phyloP scores from a whole-genome alignment of 768 basidiomycete genomes.

The Cystobasidium ongulense region DNA sequence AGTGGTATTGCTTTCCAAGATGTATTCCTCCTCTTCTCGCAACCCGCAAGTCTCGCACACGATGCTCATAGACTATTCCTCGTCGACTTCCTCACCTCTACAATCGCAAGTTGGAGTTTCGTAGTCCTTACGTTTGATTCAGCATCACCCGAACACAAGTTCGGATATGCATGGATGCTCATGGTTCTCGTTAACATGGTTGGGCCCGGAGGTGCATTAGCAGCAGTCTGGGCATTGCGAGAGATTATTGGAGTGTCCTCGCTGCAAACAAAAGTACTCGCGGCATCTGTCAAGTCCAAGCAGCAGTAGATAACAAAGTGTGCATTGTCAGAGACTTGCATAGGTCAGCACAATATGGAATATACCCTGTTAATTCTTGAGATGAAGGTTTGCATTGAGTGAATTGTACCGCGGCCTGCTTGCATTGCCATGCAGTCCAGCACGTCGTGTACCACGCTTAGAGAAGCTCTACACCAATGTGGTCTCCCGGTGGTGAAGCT shows the following conservation, averaged over 20 bases:
- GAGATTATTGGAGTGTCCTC: constrained; percentile 9
- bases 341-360: no score
- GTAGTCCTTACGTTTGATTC: constrained; percentile 7
- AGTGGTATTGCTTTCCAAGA: constrained; percentile 27
- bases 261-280: neutral
- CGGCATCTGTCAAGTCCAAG: neutral
- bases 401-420: no score
- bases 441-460: no score
- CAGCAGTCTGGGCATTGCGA: constrained; percentile 12
- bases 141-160: neutral
- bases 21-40: constrained; percentile 12
- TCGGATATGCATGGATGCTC: constrained; percentile 7
- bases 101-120: neutral
- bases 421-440: no score
- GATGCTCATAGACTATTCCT: constrained; percentile 20
- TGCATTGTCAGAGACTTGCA: no score
- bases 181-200: neutral
- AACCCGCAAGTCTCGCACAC: neutral
- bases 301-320: neutral
- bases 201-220: constrained; percentile 7
- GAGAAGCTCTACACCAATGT: no score
- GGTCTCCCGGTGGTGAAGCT: no score
- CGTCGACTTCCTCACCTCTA: constrained; percentile 17
- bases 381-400: no score
- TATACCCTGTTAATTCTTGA: no score